Conservation (phyloP, 805 yeast species). For the Ogataea angusta region DNA sequence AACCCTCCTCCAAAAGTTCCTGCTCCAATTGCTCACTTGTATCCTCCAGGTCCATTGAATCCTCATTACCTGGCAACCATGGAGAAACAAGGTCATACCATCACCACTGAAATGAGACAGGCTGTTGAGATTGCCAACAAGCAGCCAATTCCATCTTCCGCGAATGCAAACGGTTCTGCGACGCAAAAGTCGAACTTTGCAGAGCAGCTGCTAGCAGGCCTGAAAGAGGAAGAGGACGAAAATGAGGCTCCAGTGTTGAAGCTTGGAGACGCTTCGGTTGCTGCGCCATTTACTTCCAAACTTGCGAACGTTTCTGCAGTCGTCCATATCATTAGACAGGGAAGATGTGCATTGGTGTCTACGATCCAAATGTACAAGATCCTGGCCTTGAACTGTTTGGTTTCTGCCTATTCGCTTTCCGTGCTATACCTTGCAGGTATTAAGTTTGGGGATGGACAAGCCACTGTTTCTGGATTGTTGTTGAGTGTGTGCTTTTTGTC, state of each 20-base stretch:
- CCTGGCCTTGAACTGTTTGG: slow-evolving; percentile 92
- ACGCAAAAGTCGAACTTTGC: slow-evolving; percentile 45
- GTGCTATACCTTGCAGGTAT: slow-evolving; percentile 96
- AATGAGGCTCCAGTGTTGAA: slow-evolving; percentile 91
- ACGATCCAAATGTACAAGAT: slow-evolving; percentile 99
- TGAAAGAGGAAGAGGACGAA: slow-evolving; percentile 53
- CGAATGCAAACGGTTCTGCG: slow-evolving; percentile 28
- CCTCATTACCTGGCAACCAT: slow-evolving; percentile 85
- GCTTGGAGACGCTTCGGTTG: slow-evolving; percentile 97
- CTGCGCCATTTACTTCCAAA: slow-evolving; percentile 97
- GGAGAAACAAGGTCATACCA: slow-evolving; percentile 76
- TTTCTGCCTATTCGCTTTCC: slow-evolving; percentile 92
- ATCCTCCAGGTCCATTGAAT: slow-evolving; percentile 92
- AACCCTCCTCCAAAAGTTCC: slow-evolving; percentile 85
- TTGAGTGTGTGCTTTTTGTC: slow-evolving; percentile 92
- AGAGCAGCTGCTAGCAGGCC: slow-evolving; percentile 57
- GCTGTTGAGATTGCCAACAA: slow-evolving; percentile 52
- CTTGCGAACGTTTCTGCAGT: slow-evolving; percentile 89
- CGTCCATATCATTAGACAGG: slow-evolving; percentile 92
- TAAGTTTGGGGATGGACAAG: slow-evolving; percentile 96
- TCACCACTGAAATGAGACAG: slow-evolving; percentile 69
- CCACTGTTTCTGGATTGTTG: slow-evolving; percentile 92
- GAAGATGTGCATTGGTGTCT: slow-evolving; percentile 95
- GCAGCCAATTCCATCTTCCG: slow-evolving; percentile 10
- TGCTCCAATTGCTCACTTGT: slow-evolving; percentile 81